Evolutionary conservation across 768 basidiomycete genomes (phyloP).

Genomic region (Phanerodontia chrysosporium): DNA sequence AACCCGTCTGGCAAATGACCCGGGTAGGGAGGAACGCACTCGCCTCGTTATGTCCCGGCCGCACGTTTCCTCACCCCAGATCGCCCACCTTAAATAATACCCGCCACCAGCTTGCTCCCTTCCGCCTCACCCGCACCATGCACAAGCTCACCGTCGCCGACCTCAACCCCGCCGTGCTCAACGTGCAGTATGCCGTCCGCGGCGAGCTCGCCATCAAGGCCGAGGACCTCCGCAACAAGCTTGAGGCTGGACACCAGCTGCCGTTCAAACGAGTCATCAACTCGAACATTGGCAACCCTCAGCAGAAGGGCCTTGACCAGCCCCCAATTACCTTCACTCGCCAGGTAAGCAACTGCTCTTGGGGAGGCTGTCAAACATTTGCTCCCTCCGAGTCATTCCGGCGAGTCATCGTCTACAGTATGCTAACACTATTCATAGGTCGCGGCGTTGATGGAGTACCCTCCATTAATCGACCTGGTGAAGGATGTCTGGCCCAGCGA

Average conservation of each 20-base stretch:
- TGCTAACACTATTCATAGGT: constrained; percentile 44
- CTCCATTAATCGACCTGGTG: constrained; percentile 74
- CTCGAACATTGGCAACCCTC: constrained; percentile 97
- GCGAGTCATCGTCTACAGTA: constrained; percentile 1
- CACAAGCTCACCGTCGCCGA: constrained; percentile 55
- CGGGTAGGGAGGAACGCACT: not conserved
- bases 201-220: constrained; percentile 96
- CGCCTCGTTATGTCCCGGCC: constrained; percentile 6
- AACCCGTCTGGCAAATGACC: not conserved
- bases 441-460: constrained; percentile 89
- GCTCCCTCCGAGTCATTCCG: not conserved
- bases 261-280: constrained; percentile 89
- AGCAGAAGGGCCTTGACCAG: constrained; percentile 93
- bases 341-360: constrained; percentile 53
- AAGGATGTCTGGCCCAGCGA: constrained; percentile 80
- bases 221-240: constrained; percentile 69
- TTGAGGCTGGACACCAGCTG: constrained; percentile 51
- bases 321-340: constrained; percentile 87
- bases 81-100: not conserved
- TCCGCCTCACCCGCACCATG: constrained; percentile 18
- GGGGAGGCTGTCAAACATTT: not conserved
- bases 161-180: constrained; percentile 80
- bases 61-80: constrained; percentile 3
- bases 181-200: constrained; percentile 95
- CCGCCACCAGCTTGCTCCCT: not conserved